Evolutionary conservation across 305 asterid species (phyloP), one percentile per base, ranked within the genome.

Genomic region (Fraxinus xanthoxyloides): DNA sequence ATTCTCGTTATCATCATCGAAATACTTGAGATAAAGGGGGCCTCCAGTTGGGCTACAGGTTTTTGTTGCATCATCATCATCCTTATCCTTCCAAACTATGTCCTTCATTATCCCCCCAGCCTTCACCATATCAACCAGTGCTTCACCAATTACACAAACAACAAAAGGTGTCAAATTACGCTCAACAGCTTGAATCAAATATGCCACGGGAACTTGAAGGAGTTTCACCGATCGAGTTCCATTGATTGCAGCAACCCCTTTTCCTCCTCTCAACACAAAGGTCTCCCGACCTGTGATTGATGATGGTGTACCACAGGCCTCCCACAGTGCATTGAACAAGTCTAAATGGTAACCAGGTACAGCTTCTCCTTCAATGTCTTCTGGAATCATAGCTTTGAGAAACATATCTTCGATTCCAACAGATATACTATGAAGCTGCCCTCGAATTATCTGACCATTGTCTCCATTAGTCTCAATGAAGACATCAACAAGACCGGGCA

Each of bases 401-500:
- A 95, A 95, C 98, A 95, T 95, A 86, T 95, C 99, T 87, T 94
- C 99, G 17, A 95, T 95, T 76, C 99, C 99, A 72, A 93, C 92
- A 46, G 90, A 89, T 79, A 95, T 83, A 86, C 92, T 88, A 32
- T 84, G 91, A 87, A 95, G 97, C 87, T 89, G 93, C 67, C 98
- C 98, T 48, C 56, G 82, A 80, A 94, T 89, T 78, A 95, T 86
- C 87, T 90, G 92, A 73, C 97, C 94, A 81, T 92, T 87, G 77
- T 89, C 97, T 34, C 97, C 88, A 87, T 95, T 94, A 78, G 97
- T 76, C 90, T 94, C 97, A 72, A 95, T 84, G 81, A 67, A 86
- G 76, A 93, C 91, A 56, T 94, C 93, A 83, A 95, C 85, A 56
- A 94, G 88, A 75, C 99, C 97, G 32, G 99, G 99, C 85, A 92